Percentiles rank a stretch among this genome's conserved stretches.
These are phyloP conservation scores for Colletotrichum siamense DNA, from an alignment of 2,329 filamentous ascomycete species.

Conservation along the genomic window DNA sequence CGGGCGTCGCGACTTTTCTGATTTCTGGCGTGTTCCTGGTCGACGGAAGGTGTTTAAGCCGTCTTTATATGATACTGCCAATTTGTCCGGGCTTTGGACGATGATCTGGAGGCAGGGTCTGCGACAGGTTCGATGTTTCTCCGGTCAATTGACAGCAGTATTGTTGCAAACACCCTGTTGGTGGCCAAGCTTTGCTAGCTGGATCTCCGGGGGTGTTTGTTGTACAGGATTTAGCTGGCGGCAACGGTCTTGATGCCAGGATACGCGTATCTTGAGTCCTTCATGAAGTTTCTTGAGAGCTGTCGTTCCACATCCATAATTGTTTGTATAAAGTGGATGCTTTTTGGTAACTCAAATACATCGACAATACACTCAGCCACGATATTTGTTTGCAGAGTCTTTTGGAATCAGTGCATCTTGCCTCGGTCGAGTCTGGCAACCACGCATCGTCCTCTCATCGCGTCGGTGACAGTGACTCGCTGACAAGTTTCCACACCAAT, in stretches of 20 bases:
- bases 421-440: neutral
- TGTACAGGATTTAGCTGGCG: accelerated
- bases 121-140: accelerated
- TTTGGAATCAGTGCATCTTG: neutral
- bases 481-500: too few species aligned
- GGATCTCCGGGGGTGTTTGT: accelerated
- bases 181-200: neutral
- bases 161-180: too few species aligned
- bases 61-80: accelerated
- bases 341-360: neutral
- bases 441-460: neutral
- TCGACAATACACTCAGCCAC: too few species aligned
- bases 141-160: neutral
- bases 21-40: accelerated
- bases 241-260: accelerated
- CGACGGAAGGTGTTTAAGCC: accelerated
- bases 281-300: neutral
- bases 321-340: neutral
- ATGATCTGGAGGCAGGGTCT: accelerated
- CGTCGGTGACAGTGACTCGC: too few species aligned
- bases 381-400: too few species aligned
- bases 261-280: accelerated
- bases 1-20: accelerated
- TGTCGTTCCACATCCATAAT: neutral
- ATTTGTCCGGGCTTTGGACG: neutral